Conservation (phyloP, 1,139 yeast genomes). For the Zygoascus hellenicus region DNA sequence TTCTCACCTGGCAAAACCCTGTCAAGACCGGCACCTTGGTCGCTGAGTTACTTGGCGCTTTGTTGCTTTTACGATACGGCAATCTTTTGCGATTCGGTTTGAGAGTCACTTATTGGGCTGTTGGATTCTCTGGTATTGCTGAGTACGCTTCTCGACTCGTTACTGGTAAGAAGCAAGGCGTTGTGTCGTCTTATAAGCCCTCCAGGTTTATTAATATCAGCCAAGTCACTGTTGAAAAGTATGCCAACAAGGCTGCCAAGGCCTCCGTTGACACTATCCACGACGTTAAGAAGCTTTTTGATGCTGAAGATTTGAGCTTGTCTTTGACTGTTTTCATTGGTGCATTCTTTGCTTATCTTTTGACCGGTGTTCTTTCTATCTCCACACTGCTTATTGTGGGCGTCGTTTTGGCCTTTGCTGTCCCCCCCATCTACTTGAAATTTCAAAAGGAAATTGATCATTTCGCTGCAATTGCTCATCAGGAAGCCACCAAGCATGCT, state of each 20-base stretch:
- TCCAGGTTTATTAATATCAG: conserved; percentile 30
- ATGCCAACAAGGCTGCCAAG: conserved; percentile 29
- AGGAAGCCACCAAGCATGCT: conserved; percentile 52
- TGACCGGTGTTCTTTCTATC: conserved; percentile 72
- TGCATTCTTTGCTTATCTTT: conserved; percentile 58
- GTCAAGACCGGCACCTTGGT: conserved; percentile 69
- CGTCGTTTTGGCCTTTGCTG: conserved; percentile 61
- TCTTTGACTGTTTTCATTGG: conserved; percentile 70
- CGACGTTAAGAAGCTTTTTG: conserved; percentile 54
- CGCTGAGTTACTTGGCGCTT: conserved; percentile 53
- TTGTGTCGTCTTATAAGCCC: conserved; percentile 33
- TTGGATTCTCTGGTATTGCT: conserved; percentile 29
- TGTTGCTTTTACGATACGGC: conserved; percentile 62
- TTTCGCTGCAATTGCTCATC: conserved; percentile 52
- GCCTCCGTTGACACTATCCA: conserved; percentile 27
- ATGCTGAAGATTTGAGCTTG: conserved; percentile 58
- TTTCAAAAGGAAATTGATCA: conserved; percentile 81
- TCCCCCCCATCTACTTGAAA: conserved; percentile 67
- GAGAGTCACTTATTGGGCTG: conserved; percentile 39
- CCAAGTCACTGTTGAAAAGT: conserved; percentile 31
- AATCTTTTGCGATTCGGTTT: conserved; percentile 65
- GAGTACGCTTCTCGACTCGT: conserved; percentile 34
- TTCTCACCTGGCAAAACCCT: conserved; percentile 84
- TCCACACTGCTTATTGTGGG: conserved; percentile 57
- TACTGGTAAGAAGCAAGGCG: conserved; percentile 30